Evolutionary conservation across 2,329 filamentous ascomycete genomes (phyloP).

Genomic region (Pseudogymnoascus sp.): DNA sequence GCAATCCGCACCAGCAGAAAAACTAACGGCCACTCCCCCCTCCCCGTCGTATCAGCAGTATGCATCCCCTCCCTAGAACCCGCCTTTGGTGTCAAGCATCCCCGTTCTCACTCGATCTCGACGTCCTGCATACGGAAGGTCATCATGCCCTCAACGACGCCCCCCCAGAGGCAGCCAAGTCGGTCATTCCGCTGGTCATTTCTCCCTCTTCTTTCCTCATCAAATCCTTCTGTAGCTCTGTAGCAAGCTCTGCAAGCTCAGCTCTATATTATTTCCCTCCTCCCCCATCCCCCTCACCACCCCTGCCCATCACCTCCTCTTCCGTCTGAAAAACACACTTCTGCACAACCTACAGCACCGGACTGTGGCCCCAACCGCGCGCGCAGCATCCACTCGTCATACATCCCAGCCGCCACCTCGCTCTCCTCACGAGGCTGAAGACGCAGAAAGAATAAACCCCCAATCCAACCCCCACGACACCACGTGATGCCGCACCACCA

Average conservation of each 20-base stretch:
- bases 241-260: background rate
- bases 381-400: background rate
- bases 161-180: background rate
- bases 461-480: background rate
- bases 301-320: background rate
- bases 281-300: background rate
- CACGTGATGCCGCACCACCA: background rate
- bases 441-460: background rate
- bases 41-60: background rate
- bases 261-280: background rate
- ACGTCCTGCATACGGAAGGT: background rate
- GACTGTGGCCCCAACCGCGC: background rate
- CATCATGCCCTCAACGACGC: slow-evolving; percentile 1
- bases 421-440: background rate
- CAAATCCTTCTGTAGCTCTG: background rate
- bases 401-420: background rate
- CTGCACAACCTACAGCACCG: background rate
- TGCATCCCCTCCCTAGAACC: background rate
- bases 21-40: background rate
- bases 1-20: background rate
- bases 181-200: background rate
- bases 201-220: background rate
- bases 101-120: background rate
- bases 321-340: background rate
- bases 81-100: background rate